These are phyloP conservation scores for Backusella australiensis DNA, from an alignment of 192 early-diverging fungal species.

Conservation along the genomic window DNA sequence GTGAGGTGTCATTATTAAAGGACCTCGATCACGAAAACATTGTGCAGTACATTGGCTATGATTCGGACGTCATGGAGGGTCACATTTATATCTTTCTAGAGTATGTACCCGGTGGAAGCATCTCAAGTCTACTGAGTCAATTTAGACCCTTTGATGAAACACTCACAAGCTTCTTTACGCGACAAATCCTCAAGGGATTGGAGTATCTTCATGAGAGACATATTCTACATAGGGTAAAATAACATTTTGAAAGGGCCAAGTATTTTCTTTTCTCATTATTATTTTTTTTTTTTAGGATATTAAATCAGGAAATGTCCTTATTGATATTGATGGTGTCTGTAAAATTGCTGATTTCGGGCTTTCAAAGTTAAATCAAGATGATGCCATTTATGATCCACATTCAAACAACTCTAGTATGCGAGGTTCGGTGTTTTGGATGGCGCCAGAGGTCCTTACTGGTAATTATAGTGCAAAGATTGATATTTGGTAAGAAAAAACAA, in stretches of 20 bases:
- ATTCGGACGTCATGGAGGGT: conserved; percentile 2
- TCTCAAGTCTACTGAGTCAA: conserved; percentile 71
- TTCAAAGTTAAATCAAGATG: conserved; percentile 64
- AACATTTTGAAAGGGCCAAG: neutral
- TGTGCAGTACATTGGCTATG: conserved; percentile 84
- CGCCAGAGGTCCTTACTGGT: conserved; percentile 86
- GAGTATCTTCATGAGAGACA: conserved; percentile 78
- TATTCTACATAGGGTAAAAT: conserved; percentile 67
- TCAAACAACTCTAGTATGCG: conserved; percentile 36
- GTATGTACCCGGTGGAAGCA: conserved; percentile 92
- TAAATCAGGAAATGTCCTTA: conserved; percentile 76
- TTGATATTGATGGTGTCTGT: conserved; percentile 77
- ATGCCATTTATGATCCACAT: neutral
- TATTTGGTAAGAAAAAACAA: conserved; percentile 60
- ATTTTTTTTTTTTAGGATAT: conserved; percentile 54
- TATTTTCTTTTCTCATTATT: no score
- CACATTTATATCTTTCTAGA: conserved; percentile 91
- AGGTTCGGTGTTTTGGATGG: conserved; percentile 84
- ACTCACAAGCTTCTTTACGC: conserved; percentile 65
- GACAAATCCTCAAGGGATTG: conserved; percentile 80
- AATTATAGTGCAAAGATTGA: conserved; percentile 90
- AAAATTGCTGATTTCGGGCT: conserved; percentile 98
- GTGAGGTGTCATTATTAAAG: conserved; percentile 68
- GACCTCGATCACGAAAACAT: conserved; percentile 87
- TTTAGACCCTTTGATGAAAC: conserved; percentile 67